These are phyloP conservation scores for Bothriochloa decipiens DNA, from an alignment of 176 grass and related monocot genomes.

Conservation along the genomic window DNA sequence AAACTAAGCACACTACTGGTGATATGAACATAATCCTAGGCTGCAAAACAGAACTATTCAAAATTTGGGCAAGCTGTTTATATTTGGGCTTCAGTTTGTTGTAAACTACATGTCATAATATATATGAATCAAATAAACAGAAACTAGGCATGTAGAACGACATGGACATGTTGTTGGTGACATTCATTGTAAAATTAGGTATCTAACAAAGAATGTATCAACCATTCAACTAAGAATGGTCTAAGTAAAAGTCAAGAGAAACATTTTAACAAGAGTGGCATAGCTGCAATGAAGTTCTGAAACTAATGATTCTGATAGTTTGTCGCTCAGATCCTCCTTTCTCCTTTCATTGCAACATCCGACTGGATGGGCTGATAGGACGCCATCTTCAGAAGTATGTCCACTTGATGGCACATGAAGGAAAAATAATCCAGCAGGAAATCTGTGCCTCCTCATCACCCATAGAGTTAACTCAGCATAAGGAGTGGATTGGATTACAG, in stretches of 20 bases:
- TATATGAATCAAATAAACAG: neutral
- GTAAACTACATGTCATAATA: neutral
- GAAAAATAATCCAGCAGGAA: slow-evolving; percentile 87
- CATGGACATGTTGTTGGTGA: neutral
- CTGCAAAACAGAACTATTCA: neutral
- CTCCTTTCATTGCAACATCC: slow-evolving; percentile 32
- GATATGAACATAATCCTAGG: neutral
- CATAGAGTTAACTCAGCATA: slow-evolving; percentile 69
- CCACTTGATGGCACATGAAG: slow-evolving; percentile 39
- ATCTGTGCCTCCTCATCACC: slow-evolving; percentile 62
- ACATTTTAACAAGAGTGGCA: slow-evolving; percentile 68
- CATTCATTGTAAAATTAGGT: slow-evolving; percentile 11
- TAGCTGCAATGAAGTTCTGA: slow-evolving; percentile 70
- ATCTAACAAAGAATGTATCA: slow-evolving; percentile 10
- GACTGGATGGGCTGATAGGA: slow-evolving; percentile 19
- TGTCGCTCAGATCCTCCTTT: slow-evolving; percentile 4
- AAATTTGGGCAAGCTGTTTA: neutral
- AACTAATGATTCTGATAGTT: slow-evolving; percentile 51
- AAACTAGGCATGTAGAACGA: slow-evolving; percentile 5
- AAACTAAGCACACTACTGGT: slow-evolving; percentile 4
- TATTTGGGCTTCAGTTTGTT: neutral
- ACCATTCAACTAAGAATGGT: slow-evolving; percentile 15
- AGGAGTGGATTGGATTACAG: slow-evolving; percentile 76
- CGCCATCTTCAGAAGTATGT: slow-evolving; percentile 31
- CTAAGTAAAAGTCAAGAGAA: slow-evolving; percentile 18